phyloP scores from a whole-genome alignment of 257 asterid genomes.

The Solanum pinnatisectum region DNA sequence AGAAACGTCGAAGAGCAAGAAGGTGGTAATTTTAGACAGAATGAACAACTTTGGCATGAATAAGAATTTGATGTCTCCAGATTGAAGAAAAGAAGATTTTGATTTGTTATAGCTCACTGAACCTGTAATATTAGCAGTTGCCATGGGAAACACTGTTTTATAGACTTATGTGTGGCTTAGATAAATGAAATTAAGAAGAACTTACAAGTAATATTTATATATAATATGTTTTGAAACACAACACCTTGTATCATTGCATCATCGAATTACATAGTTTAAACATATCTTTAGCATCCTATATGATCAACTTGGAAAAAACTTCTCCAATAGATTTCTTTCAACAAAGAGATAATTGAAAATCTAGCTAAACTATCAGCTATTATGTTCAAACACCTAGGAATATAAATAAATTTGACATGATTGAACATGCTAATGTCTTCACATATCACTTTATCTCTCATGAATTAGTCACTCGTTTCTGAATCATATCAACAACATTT shows the following conservation, averaged over 20 bases:
- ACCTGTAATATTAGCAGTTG: no score
- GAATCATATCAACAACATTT: neutral
- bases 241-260: neutral
- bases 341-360: neutral
- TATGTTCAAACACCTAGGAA: neutral
- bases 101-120: constrained; percentile 5
- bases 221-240: neutral
- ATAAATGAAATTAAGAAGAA: neutral
- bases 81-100: constrained; percentile 66
- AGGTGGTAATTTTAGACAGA: constrained; percentile 30
- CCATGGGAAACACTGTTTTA: neutral
- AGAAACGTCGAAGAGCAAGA: constrained; percentile 52
- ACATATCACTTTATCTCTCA: neutral
- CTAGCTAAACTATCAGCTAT: neutral
- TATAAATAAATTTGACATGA: neutral
- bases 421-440: neutral
- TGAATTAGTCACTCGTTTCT: neutral
- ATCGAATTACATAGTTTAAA: neutral
- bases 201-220: neutral
- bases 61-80: constrained; percentile 50
- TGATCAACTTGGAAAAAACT: neutral
- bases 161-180: neutral
- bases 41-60: constrained; percentile 30
- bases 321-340: neutral
- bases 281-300: neutral